Evolutionary conservation across 768 basidiomycete species (phyloP), one percentile per base, ranked within the genome.

Genomic region (Russula sp.): DNA sequence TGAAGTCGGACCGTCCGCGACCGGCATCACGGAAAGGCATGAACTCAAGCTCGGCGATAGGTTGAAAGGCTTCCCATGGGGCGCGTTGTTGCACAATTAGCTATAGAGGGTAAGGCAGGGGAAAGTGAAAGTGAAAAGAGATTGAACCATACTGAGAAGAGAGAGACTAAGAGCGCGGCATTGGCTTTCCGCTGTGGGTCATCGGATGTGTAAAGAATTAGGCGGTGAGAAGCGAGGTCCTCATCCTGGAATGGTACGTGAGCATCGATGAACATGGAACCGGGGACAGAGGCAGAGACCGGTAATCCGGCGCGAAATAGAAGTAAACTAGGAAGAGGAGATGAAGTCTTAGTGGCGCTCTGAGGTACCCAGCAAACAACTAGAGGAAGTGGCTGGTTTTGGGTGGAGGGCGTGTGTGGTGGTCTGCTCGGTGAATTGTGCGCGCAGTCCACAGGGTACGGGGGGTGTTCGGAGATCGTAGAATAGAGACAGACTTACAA

Each of bases 11-110:
- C 13, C 86, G 85, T 1, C 94, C 94, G 45, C 91, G 84, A 4
- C 96, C 95, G 20, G 97, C 97, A 70, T 99, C 97, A 63, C 97
- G 83, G 72, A 98, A 98, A 16, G 92, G 88, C 86, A 93, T 91
- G 72, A 95, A 93, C 75, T 96, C 92, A 42, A 94, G 72, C 70
- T 93, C 87, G 37, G 94, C 91, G 57, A 98, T 87, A 2, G 96
- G 95, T 68, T 92, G 87, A 73, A 98, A 95, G 3, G 94, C 94
- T 74, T 95, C 91, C 87, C 92, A 95, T 35, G 96, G 95, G 20
- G 89, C 83, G 62, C 87, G 87, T 58, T 89, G 82, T 73, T 89
- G 86, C 1, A 97, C 94, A 68, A 98, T 94, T 85, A 98, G 88
- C 94, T 97, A 53, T 7, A 40, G 32, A 44, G 6, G 6, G 54